A percentile compares a stretch with the other conserved stretches of the same genome.
Evolutionary conservation across 192 early-diverging fungal species (phyloP).

Genomic region (Mortierella claussenii): DNA sequence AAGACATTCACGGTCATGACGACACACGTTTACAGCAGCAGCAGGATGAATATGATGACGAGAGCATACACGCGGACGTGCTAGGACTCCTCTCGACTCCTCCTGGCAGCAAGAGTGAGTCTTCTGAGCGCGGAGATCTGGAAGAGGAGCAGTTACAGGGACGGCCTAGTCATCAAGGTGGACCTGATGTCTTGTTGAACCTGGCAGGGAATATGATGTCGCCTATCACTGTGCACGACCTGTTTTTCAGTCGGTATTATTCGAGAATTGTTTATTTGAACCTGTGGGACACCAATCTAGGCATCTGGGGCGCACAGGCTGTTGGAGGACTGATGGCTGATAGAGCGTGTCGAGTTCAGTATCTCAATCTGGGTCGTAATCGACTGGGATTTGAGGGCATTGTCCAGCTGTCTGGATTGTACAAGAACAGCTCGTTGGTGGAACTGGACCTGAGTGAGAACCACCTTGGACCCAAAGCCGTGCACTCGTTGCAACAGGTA

Average conservation of each 20-base stretch:
- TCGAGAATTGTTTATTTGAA: slow-evolving; percentile 34
- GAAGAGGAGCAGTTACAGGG: slow-evolving; percentile 18
- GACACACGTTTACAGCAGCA: neutral
- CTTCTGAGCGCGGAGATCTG: neutral
- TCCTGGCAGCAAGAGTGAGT: neutral
- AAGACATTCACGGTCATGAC: neutral
- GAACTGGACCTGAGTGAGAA: slow-evolving; percentile 49
- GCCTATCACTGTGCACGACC: slow-evolving; percentile 38
- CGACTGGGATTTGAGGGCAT: slow-evolving; percentile 44
- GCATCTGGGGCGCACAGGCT: slow-evolving; percentile 49
- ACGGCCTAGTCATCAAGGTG: slow-evolving; percentile 11
- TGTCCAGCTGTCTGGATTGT: slow-evolving; percentile 29
- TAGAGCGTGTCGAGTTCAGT: slow-evolving; percentile 32
- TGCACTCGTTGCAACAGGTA: slow-evolving; percentile 46
- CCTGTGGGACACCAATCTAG: slow-evolving; percentile 48
- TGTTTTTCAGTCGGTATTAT: slow-evolving; percentile 44
- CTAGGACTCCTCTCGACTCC: slow-evolving; percentile 11
- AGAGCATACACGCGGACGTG: neutral
- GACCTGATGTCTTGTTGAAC: slow-evolving; percentile 39
- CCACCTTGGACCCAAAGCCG: slow-evolving; percentile 29
- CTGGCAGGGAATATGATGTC: slow-evolving; percentile 38
- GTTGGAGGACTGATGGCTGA: slow-evolving; percentile 50
- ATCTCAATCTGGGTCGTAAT: slow-evolving; percentile 45
- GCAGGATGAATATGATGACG: neutral
- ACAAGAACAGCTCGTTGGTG: slow-evolving; percentile 45